Evolutionary conservation across 2,329 filamentous ascomycete genomes (phyloP).

Genomic region (Rhinocladiella similis): DNA sequence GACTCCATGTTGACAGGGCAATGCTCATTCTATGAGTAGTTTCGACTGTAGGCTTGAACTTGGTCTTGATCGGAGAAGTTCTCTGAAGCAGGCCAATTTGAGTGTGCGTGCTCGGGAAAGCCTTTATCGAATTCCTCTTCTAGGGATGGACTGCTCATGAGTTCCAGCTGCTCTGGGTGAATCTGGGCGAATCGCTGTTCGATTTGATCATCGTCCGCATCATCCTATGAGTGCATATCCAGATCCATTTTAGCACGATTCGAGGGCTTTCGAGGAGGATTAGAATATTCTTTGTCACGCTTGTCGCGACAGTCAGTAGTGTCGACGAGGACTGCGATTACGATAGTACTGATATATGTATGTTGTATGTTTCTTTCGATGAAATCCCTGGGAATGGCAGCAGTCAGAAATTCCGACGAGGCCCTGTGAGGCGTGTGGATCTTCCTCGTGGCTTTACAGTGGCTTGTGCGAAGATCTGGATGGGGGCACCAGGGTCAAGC

Average conservation of each 20-base stretch:
- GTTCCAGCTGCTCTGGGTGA: background rate
- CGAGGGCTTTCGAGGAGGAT: too few species aligned
- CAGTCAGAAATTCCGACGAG: background rate
- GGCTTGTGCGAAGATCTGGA: background rate
- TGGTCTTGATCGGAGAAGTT: too few species aligned
- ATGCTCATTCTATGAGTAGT: slow-evolving; percentile 1
- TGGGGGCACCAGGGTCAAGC: background rate
- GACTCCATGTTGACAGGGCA: slow-evolving; percentile 7
- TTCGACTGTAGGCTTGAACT: background rate
- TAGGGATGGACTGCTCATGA: too few species aligned
- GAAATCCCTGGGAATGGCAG: background rate
- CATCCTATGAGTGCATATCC: background rate
- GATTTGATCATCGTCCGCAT: background rate
- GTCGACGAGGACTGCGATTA: too few species aligned
- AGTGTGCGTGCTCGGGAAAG: background rate
- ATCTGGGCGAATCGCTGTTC: background rate
- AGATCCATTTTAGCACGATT: background rate
- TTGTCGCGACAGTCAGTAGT: too few species aligned
- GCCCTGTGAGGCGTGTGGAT: background rate
- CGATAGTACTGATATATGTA: too few species aligned
- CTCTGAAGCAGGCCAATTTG: background rate
- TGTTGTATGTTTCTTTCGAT: too few species aligned
- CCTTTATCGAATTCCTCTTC: background rate
- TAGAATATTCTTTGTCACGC: too few species aligned
- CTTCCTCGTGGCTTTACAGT: background rate